phyloP scores from a whole-genome alignment of 176 grass and related monocot genomes.

The Stipa capillata region DNA sequence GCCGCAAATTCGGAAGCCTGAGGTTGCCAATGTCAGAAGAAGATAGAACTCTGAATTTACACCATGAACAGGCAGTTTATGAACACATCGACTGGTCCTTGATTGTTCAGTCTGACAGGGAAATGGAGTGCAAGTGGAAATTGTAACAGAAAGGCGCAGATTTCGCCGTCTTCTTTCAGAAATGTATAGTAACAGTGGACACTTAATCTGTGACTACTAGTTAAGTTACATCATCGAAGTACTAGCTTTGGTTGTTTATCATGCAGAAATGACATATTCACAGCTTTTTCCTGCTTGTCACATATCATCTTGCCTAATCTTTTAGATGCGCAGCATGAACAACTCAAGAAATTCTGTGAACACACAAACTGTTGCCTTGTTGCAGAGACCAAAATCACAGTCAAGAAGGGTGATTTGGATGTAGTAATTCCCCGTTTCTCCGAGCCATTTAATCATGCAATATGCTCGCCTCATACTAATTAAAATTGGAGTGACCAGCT shows the following conservation, averaged over 20 bases:
- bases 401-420: neutral
- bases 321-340: neutral
- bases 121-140: neutral
- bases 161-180: neutral
- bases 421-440: neutral
- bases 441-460: no score
- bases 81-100: neutral
- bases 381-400: neutral
- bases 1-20: neutral
- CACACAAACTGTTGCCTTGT: neutral
- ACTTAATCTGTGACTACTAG: neutral
- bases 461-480: no score
- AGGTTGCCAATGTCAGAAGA: neutral
- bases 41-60: neutral
- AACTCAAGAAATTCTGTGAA: neutral
- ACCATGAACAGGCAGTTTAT: neutral
- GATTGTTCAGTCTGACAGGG: neutral
- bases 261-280: neutral
- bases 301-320: neutral
- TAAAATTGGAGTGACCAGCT: neutral
- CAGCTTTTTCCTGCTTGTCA: no score
- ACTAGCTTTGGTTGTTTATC: neutral
- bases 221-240: neutral
- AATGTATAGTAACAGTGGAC: conserved; percentile 1
- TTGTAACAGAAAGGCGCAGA: neutral